These are phyloP conservation scores for Citrus trifoliata DNA, from an alignment of 345 rosid species.

Conservation along the genomic window DNA sequence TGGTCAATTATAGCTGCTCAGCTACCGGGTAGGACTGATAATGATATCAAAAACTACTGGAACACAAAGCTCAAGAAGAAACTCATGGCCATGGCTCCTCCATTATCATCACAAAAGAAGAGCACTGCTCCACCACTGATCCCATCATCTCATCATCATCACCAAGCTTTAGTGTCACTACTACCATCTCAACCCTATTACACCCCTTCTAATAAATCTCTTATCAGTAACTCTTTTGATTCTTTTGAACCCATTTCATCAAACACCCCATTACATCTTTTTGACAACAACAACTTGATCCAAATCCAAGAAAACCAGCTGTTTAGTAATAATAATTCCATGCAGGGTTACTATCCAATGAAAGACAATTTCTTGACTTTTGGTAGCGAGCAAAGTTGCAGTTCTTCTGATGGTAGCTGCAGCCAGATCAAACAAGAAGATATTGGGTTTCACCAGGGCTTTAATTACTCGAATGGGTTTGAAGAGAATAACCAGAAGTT, in stretches of 20 bases:
- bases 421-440: constrained; percentile 64
- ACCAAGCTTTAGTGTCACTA: constrained; percentile 11
- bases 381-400: constrained; percentile 64
- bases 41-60: constrained; percentile 95
- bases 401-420: constrained; percentile 57
- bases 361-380: constrained; percentile 45
- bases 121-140: constrained; percentile 25
- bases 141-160: constrained; percentile 29
- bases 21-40: constrained; percentile 91
- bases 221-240: constrained; percentile 25
- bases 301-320: constrained; percentile 26
- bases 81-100: constrained; percentile 48
- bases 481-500: constrained; percentile 33
- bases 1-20: constrained; percentile 99
- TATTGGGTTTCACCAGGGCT: constrained; percentile 31
- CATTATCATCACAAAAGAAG: constrained; percentile 35
- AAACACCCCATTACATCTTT: constrained; percentile 10
- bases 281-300: constrained; percentile 17
- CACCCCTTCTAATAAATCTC: constrained; percentile 19
- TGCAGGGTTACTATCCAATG: constrained; percentile 30
- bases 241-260: constrained; percentile 6
- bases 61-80: constrained; percentile 96
- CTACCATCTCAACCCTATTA: constrained; percentile 13
- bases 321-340: constrained; percentile 19
- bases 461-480: constrained; percentile 22